A percentile compares a stretch with the other conserved stretches of the same genome.
Conservation (phyloP, 1,139 yeast species). For the Zygosaccharomyces pseudobailii region DNA sequence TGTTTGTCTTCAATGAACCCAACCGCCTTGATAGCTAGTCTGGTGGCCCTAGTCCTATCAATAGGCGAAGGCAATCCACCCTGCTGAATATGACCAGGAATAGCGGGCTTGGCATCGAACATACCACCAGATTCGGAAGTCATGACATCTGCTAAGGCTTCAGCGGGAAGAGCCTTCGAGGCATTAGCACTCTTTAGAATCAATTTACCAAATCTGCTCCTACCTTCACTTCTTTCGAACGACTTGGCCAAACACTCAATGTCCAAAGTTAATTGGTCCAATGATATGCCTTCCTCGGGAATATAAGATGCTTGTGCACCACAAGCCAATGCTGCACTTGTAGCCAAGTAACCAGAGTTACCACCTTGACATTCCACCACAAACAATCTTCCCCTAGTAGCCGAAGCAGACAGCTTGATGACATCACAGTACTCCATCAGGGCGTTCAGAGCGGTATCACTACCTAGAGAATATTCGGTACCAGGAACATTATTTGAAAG, state of each 20-base stretch:
- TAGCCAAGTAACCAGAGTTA: conserved; percentile 87
- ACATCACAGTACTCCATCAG: conserved; percentile 91
- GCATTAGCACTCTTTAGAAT: conserved; percentile 67
- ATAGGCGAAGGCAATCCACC: conserved; percentile 76
- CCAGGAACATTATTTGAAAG: conserved; percentile 98
- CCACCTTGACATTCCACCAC: conserved; percentile 99
- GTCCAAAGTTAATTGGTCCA: conserved; percentile 71
- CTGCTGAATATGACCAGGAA: conserved; percentile 83
- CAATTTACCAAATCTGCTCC: conserved; percentile 67
- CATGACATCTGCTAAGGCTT: conserved; percentile 63
- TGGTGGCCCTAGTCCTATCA: conserved; percentile 68
- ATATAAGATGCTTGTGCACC: conserved; percentile 93
- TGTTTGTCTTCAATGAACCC: conserved; percentile 56
- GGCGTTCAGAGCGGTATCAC: conserved; percentile 90
- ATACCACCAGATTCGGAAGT: conserved; percentile 61
- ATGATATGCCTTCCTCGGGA: conserved; percentile 79
- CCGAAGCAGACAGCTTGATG: conserved; percentile 90
- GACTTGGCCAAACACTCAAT: conserved; percentile 63
- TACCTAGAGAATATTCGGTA: conserved; percentile 87
- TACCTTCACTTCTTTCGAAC: conserved; percentile 72
- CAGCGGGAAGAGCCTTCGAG: conserved; percentile 60
- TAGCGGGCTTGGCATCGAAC: conserved; percentile 71
- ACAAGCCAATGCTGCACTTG: conserved; percentile 77
- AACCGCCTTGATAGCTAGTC: conserved; percentile 65
- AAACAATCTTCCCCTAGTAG: conserved; percentile 90